Evolutionary conservation across 257 asterid species (phyloP), one percentile per base, ranked within the genome.

Genomic region (Solanum peruvianum): DNA sequence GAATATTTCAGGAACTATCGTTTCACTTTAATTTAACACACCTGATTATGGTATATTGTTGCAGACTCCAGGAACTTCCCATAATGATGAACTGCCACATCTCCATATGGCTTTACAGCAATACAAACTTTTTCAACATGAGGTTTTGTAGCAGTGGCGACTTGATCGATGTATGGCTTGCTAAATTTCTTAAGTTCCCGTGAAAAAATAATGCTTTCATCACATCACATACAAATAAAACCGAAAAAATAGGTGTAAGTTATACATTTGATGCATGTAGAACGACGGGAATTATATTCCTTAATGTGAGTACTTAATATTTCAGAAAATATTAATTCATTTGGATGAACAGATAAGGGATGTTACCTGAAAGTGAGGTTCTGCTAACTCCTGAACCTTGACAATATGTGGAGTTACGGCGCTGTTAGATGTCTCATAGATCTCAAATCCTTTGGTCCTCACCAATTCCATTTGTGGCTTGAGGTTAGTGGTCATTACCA

Each of bases 131-230:
- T 95, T 44, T 94, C 96, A 86, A 96, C 91, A 89, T 97, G 97
- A 88, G 99, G 99, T 88, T 90, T 93, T 86, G 99, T 88, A 23
- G 94, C 94, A 88, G 96, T 88, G 86, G 98, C 98, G 83, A 93
- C 92, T 89, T 94, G 96, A 87, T 97, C 98, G 62, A 97, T 91
- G 86, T 97, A 93, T 66, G 98, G 99, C 87, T 91, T 92, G 94
- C 97, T 93, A 89, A 87, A 21, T 92, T 91, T 95, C 91, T 94
- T 93, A 73, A 95, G 44, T 84, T 95, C 93, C 98, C 95, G 94
- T 16, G 87, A 84, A 90, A 90, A 88, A 25, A 20, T 27, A 1
- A 27, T 27, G 27, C 27, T 27, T 27, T 27, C 1, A 27, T 27
- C 27, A 27, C 27, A 27, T 27, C 27, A 27, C 27, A 27, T 27